Evolutionary conservation across 2,329 filamentous ascomycete genomes (phyloP).

Genomic region (Sclerotinia minor): DNA sequence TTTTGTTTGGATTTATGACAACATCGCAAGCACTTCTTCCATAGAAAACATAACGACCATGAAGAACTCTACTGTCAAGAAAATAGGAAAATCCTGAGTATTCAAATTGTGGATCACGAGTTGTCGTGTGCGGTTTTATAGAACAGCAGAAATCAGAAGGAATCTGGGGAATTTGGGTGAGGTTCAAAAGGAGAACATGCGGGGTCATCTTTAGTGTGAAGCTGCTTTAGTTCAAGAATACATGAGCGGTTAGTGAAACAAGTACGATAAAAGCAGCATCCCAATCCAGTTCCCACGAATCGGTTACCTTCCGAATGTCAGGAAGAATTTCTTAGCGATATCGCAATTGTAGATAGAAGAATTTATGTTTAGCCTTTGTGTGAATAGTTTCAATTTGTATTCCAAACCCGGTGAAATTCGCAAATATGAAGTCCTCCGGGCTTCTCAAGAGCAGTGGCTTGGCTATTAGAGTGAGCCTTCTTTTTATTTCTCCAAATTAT

Average conservation of each 20-base stretch:
- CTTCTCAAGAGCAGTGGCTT: constrained; percentile 40
- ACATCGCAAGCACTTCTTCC: not conserved
- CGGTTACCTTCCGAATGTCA: constrained; percentile 12
- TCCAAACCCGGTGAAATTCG: constrained; percentile 6
- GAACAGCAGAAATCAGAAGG: not conserved
- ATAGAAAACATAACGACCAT: not conserved
- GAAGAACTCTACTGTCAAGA: not conserved
- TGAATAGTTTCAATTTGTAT: constrained; percentile 3
- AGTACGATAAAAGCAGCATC: constrained; percentile 7
- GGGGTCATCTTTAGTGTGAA: not conserved
- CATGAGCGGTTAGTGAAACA: not conserved
- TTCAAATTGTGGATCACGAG: not conserved
- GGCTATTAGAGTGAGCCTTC: constrained; percentile 39
- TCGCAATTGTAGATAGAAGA: constrained; percentile 23
- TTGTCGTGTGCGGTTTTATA: not conserved
- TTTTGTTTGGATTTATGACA: not conserved
- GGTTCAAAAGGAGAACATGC: not conserved
- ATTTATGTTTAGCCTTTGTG: constrained; percentile 7
- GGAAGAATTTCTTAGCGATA: constrained; percentile 20
- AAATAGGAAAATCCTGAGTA: not conserved
- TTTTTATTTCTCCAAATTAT: constrained; percentile 30
- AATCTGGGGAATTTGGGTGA: not conserved
- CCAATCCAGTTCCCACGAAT: not conserved
- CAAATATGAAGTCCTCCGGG: constrained; percentile 37
- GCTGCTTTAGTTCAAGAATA: constrained; percentile 11